A percentile compares a stretch with the other conserved stretches of the same genome.
These are phyloP conservation scores for Boletus subparvulus DNA, from an alignment of 768 basidiomycete species.

Conservation along the genomic window DNA sequence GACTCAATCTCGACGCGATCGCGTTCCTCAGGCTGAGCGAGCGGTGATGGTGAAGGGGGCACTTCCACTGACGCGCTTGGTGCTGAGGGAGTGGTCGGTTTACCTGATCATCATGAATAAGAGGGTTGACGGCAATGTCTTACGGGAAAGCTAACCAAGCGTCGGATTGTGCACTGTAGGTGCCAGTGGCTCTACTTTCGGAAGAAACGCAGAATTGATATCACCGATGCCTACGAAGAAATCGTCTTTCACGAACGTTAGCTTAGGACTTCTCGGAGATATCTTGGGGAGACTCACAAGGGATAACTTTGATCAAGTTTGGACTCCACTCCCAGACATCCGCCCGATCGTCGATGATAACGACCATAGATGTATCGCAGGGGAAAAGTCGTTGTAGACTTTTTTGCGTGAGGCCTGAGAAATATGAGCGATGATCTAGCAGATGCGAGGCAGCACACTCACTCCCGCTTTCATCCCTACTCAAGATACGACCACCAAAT, in stretches of 20 bases:
- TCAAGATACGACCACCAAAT: conserved; percentile 86
- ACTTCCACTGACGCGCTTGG: conserved; percentile 18
- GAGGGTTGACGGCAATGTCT: background rate
- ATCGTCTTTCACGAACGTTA: conserved; percentile 60
- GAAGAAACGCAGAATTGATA: conserved; percentile 93
- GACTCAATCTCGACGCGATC: conserved; percentile 46
- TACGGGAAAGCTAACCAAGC: conserved; percentile 18
- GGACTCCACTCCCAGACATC: conserved; percentile 99
- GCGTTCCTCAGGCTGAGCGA: conserved; percentile 35
- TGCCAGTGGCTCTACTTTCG: conserved; percentile 60
- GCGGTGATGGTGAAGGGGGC: conserved; percentile 12
- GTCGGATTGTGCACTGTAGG: conserved; percentile 26
- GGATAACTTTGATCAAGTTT: conserved; percentile 94
- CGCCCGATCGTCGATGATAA: conserved; percentile 96
- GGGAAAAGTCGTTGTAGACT: conserved; percentile 91
- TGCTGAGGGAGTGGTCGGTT: conserved; percentile 12
- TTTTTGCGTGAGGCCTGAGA: conserved; percentile 83
- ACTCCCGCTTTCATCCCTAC: conserved; percentile 97
- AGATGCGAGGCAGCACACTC: conserved; percentile 34
- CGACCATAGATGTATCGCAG: conserved; percentile 97
- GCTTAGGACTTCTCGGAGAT: background rate
- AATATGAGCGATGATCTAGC: conserved; percentile 12
- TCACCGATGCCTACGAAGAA: conserved; percentile 98
- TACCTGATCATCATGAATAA: conserved; percentile 21
- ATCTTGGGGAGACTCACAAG: conserved; percentile 58